Conservation (phyloP, 139 green algal genomes). For the Chlorella sp. region DNA sequence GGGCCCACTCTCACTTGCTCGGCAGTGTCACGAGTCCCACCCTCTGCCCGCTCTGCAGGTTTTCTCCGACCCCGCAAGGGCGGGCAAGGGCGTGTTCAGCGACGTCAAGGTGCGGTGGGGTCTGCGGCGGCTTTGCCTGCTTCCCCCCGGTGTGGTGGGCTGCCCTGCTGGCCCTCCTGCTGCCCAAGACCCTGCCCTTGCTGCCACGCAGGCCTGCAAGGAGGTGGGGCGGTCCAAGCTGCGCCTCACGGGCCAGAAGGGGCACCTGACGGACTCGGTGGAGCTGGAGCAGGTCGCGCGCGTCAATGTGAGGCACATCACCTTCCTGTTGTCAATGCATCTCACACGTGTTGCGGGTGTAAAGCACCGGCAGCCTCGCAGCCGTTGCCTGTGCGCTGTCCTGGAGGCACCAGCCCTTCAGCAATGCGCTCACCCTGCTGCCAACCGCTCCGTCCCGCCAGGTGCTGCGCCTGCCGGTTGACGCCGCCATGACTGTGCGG, state of each 20-base stretch:
- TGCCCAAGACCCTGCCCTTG: background rate
- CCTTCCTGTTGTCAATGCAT: no score
- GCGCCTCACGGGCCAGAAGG: background rate
- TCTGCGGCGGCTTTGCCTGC: background rate
- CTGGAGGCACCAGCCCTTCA: no score
- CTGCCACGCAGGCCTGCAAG: background rate
- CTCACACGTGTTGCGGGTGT: no score
- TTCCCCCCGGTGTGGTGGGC: background rate
- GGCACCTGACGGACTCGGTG: background rate
- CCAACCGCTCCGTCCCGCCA: background rate
- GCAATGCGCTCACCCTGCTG: background rate
- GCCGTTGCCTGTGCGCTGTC: no score
- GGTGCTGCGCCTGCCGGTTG: background rate
- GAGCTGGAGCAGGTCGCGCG: conserved; percentile 4
- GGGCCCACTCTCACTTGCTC: no score
- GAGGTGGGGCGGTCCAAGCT: background rate
- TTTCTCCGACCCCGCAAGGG: no score
- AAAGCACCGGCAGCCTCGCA: no score
- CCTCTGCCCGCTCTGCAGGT: no score
- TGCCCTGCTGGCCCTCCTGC: background rate
- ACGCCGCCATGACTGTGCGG: background rate
- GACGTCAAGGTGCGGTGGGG: background rate
- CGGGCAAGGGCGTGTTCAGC: background rate
- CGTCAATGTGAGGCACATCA: background rate
- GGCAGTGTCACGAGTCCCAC: no score